Percentiles rank a stretch among this genome's conserved stretches.
Conservation (phyloP, 1,284 basidiomycete genomes). For the Thecaphora thlaspeos region DNA sequence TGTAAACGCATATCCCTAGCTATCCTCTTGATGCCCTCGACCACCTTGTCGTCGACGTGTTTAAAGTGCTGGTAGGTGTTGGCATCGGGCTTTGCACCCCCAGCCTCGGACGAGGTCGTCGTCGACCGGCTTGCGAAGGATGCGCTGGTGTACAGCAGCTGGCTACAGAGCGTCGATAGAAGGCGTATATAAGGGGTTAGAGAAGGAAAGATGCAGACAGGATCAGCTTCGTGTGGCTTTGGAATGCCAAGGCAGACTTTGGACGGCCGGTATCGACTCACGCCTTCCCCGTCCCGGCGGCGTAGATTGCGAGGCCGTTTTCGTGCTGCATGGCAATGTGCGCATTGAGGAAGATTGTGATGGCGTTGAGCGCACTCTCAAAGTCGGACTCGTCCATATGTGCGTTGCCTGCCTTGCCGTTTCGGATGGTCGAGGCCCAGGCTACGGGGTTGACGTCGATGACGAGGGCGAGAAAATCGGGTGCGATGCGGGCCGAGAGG, state of each 20-base stretch:
- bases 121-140: constrained; percentile 12
- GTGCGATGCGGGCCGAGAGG: constrained; percentile 16
- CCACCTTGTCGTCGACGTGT: constrained; percentile 40
- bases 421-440: constrained; percentile 18
- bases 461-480: constrained; percentile 52
- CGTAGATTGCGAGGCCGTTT: constrained; percentile 88
- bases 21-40: constrained; percentile 26
- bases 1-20: constrained; percentile 8
- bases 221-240: too few relatives aligned
- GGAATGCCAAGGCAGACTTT: too few relatives aligned
- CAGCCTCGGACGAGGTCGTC: not conserved
- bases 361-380: constrained; percentile 55
- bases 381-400: constrained; percentile 9
- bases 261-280: too few relatives aligned
- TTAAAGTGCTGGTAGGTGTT: constrained; percentile 53
- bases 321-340: constrained; percentile 87
- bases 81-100: constrained; percentile 36
- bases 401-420: constrained; percentile 12
- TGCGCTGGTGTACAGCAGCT: constrained; percentile 40
- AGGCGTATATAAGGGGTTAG: too few relatives aligned
- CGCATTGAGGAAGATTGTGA: constrained; percentile 86
- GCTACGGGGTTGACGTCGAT: constrained; percentile 48
- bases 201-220: too few relatives aligned
- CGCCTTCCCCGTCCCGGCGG: constrained; percentile 60
- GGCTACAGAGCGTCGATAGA: constrained; percentile 1